Evolutionary conservation across 1,139 yeast genomes (phyloP), one percentile per base, ranked within the genome.

Genomic region (Petasospora fabianii): DNA sequence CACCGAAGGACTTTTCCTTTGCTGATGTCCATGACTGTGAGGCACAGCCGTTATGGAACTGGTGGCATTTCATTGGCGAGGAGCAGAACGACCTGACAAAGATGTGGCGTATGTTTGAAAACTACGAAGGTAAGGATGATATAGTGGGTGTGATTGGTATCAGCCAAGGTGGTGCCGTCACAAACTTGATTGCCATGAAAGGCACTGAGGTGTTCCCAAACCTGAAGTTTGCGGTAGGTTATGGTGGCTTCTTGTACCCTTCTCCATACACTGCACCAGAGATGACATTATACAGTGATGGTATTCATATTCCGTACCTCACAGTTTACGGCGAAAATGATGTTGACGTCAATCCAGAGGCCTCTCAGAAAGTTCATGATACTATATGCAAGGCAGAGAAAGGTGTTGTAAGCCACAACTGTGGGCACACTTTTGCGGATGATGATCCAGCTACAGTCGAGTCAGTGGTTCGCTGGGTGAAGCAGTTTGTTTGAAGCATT

Each of bases 341-440:
- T 24, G 26, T 18, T 3, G 36, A 19, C 11, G 44, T 39, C 17
- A 18, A 16, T 3, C 40, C 43, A 5, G 29, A 35, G 13, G 27
- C 32, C 3, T 33, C 41, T 6, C 13, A 16, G 18, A 39, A 39
- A 12, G 35, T 31, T 6, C 39, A 36, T 9, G 15, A 19, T 12
- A 6, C 20, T n/a, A n/a, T 36, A 10, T 26, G 27, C 9, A 27
- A 32, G 10, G 32, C 33, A 9, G 30, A 28, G 3, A 36, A 32
- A 18, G 31, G 13, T 11, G n/a, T 24, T 12, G 13, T 41, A 8
- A 37, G 26, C 4, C 48, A 44, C 22, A 13, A 17, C 1, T 8
- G 24, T 12, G 48, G 48, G 2, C 46, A 44, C 16, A 38, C 46
- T 3, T 44, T 44, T 34, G 46, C 44, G 6, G 48, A 44, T 19